Evolutionary conservation across 1,284 basidiomycete genomes (phyloP), one percentile per base, ranked within the genome.

Genomic region (Ceratorhiza oryzae-sativae): DNA sequence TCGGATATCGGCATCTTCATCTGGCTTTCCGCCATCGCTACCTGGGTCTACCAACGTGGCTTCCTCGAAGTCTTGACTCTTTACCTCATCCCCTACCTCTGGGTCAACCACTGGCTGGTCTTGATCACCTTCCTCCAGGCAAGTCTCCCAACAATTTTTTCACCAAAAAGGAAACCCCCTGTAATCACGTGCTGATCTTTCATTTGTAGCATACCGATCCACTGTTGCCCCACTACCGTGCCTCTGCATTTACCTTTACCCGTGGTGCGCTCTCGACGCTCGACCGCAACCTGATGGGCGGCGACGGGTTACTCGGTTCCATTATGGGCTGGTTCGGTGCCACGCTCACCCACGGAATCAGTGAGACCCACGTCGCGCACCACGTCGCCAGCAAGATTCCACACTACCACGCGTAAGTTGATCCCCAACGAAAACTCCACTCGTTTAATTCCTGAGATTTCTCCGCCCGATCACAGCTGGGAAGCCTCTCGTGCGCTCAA

Each of bases 231-330:
- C 97, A 99, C 84, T 99, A 98, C 87, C 92, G 93, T 76, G 89
- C 91, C 27, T 82, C 90, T 56, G 89, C 92, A 78, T 98, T 97
- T 86, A 97, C 91, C 58, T 99, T 99, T 86, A 86, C 92, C 67
- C 94, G 97, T 77, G 97, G 97, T 74, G 97, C 97, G 20, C 89
- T 99, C 63, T 85, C 93, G 75, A 99, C 97, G 23, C 86, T 98
- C 58, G 95, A 99, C 82, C 94, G 97, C 73, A 88, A 83, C 77
- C 88, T 95, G 75, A 84, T 97, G 46, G 94, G 94, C 63, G 92
- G 91, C 76, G 85, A 71, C 2, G 75, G 75, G 13, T 70, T 75
- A n/a, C 77, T 89, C 73, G 94, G 93, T 56, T 81, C 79, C 34
- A 76, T 88, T 76, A 88, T 88, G 85, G 92, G 82, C 68, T 94